phyloP scores from a whole-genome alignment of 2,329 filamentous ascomycete genomes.

The Pyrenophora graminea region DNA sequence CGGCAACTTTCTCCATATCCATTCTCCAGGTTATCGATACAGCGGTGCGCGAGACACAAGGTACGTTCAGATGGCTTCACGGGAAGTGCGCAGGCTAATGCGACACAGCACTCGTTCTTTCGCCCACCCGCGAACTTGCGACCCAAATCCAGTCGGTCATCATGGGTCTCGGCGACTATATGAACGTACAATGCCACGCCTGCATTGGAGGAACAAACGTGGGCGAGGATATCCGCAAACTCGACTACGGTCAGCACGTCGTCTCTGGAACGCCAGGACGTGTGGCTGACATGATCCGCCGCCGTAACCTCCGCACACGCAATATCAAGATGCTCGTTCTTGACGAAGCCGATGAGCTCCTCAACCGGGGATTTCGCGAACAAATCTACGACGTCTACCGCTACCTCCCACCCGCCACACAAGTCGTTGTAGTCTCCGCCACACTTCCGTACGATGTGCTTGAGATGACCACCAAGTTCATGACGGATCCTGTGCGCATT shows the following conservation, averaged over 20 bases:
- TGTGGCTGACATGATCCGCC: constrained; percentile 99
- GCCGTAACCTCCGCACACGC: constrained; percentile 94
- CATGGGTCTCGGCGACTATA: constrained; percentile 99
- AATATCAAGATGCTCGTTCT: constrained; percentile 99
- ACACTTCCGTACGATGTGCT: constrained; percentile 99
- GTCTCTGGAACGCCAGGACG: constrained; percentile 97
- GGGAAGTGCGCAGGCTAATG: constrained; percentile 16
- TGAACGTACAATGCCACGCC: constrained; percentile 98
- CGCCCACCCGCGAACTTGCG: constrained; percentile 92
- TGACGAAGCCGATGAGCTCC: constrained; percentile 99
- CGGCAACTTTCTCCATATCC: constrained; percentile 93
- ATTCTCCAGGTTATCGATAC: constrained; percentile 97
- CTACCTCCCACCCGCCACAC: constrained; percentile 94
- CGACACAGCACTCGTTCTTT: constrained; percentile 77
- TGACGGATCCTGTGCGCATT: constrained; percentile 98
- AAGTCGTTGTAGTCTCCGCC: constrained; percentile 96
- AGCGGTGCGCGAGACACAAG: constrained; percentile 85
- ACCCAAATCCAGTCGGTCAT: constrained; percentile 98
- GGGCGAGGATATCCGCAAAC: constrained; percentile 97
- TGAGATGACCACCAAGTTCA: constrained; percentile 99
- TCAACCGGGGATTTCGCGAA: constrained; percentile 99
- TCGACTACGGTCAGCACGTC: constrained; percentile 93
- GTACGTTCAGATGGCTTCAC: constrained; percentile 39
- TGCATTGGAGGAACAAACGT: constrained; percentile 99
- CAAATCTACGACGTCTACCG: constrained; percentile 99